Conservation (phyloP, 225 moss, liverwort and hornwort genomes). For the Sphagnum contortum region DNA sequence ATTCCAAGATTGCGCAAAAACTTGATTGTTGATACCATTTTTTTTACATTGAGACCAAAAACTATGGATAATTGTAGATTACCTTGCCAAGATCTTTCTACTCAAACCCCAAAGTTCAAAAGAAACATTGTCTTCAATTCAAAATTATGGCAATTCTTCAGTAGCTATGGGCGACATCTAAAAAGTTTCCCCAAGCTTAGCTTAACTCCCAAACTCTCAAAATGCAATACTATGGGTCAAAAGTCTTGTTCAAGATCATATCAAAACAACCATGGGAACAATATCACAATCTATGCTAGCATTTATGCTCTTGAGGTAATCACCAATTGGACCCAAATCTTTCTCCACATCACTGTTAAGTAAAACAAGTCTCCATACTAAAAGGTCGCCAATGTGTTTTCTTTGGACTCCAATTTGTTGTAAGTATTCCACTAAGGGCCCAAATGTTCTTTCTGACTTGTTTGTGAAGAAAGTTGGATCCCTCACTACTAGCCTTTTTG, state of each 20-base stretch:
- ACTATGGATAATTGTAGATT: slow-evolving; percentile 51
- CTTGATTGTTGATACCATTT: slow-evolving; percentile 35
- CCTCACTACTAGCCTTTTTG: slow-evolving; percentile 40
- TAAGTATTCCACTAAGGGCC: slow-evolving; percentile 31
- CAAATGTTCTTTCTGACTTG: slow-evolving; percentile 26
- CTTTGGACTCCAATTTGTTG: slow-evolving; percentile 31
- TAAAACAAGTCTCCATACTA: slow-evolving; percentile 36
- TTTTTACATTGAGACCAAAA: slow-evolving; percentile 39
- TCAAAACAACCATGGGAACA: slow-evolving; percentile 47
- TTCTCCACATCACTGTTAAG: slow-evolving; percentile 51
- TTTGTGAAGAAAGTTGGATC: slow-evolving; percentile 42
- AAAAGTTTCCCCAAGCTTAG: slow-evolving; percentile 42
- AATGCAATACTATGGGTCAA: slow-evolving; percentile 35
- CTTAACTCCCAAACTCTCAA: slow-evolving; percentile 37
- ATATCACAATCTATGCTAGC: slow-evolving; percentile 43
- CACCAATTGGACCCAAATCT: slow-evolving; percentile 38
- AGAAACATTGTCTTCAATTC: slow-evolving; percentile 33
- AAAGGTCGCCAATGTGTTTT: slow-evolving; percentile 32
- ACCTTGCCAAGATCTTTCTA: slow-evolving; percentile 49
- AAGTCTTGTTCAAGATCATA: slow-evolving; percentile 51
- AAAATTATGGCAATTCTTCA: slow-evolving; percentile 39
- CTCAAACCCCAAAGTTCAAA: slow-evolving; percentile 44
- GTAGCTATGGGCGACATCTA: slow-evolving; percentile 40
- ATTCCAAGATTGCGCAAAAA: slow-evolving; percentile 37
- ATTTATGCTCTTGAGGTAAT: slow-evolving; percentile 42